A percentile compares a stretch with the other conserved stretches of the same genome.
phyloP scores from a whole-genome alignment of 1,284 basidiomycete genomes.

The Trametes versicolor region DNA sequence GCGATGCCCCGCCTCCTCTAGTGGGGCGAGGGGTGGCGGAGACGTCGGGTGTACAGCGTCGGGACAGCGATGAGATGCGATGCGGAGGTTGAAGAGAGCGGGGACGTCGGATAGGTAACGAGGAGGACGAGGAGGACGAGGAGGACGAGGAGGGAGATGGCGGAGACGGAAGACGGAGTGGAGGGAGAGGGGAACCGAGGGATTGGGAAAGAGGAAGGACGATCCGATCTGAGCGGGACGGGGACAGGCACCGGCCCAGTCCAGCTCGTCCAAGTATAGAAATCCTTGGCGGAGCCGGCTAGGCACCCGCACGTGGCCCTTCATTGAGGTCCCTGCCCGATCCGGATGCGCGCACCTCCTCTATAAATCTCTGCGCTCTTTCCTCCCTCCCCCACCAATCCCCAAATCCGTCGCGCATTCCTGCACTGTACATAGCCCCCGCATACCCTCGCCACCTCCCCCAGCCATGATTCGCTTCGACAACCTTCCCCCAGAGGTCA shows the following conservation, averaged over 20 bases:
- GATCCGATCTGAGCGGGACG: conserved; percentile 12
- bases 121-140: too few relatives aligned
- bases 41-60: neutral
- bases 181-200: neutral
- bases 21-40: neutral
- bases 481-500: conserved; percentile 71
- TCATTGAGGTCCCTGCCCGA: conserved; percentile 11
- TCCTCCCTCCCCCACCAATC: neutral
- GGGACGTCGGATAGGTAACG: neutral
- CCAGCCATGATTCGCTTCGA: conserved; percentile 79
- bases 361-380: conserved; percentile 11
- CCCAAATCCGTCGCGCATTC: neutral
- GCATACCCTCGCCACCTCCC: conserved; percentile 12
- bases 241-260: conserved; percentile 17
- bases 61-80: neutral
- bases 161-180: neutral
- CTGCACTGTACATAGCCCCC: neutral
- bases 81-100: neutral
- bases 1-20: too few relatives aligned
- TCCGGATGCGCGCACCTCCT: neutral
- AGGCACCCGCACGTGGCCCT: conserved; percentile 20
- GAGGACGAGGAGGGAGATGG: neutral
- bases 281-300: conserved; percentile 20
- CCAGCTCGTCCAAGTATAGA: conserved; percentile 4
- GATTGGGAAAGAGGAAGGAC: neutral